phyloP scores from a whole-genome alignment of 331 rosid genomes.

The Pyracantha coccinea region DNA sequence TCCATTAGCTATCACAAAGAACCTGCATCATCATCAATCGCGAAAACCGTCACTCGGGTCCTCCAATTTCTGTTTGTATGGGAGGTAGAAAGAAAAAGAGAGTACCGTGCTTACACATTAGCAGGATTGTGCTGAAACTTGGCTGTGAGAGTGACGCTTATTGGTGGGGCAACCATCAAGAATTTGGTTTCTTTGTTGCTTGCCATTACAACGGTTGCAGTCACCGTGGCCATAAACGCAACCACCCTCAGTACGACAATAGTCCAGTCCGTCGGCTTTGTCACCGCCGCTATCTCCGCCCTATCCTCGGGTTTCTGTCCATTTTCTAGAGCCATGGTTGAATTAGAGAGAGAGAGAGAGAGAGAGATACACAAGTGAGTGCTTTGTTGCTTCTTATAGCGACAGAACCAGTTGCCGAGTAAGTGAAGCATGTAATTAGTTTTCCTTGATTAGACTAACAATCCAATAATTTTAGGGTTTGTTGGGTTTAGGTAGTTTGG shows the following conservation, averaged over 20 bases:
- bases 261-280: slow-evolving; percentile 30
- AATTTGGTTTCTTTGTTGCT: slow-evolving; percentile 55
- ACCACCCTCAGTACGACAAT: slow-evolving; percentile 44
- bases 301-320: slow-evolving; percentile 30
- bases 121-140: slow-evolving; percentile 77
- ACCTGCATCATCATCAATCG: slow-evolving; percentile 30
- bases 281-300: background rate
- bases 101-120: slow-evolving; percentile 47
- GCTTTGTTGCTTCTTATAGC: slow-evolving; percentile 12
- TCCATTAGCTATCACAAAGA: slow-evolving; percentile 72
- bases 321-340: slow-evolving; percentile 39
- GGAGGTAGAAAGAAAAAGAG: background rate
- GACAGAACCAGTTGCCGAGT: slow-evolving; percentile 19
- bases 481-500: slow-evolving; percentile 45
- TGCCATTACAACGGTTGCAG: slow-evolving; percentile 81
- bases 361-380: background rate
- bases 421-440: slow-evolving; percentile 4
- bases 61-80: background rate
- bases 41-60: background rate
- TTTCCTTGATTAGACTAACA: slow-evolving; percentile 46
- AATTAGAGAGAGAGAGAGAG: background rate
- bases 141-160: slow-evolving; percentile 49
- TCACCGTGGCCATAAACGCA: slow-evolving; percentile 55
- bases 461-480: slow-evolving; percentile 14
- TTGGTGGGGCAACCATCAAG: slow-evolving; percentile 51